phyloP scores from a whole-genome alignment of 352 stramenopile genomes.

The Pythium coloratum region DNA sequence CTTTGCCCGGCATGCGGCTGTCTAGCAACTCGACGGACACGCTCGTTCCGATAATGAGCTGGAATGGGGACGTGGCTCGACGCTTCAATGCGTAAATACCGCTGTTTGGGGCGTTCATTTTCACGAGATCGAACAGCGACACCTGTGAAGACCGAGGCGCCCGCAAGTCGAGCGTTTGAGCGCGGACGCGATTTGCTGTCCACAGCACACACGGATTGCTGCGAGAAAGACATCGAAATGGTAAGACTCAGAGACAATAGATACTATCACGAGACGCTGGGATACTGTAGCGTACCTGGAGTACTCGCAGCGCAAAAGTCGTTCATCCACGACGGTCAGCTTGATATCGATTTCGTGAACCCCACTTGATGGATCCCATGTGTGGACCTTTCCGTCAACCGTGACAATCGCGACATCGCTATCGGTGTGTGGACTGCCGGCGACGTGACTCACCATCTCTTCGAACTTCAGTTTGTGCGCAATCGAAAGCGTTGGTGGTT shows the following conservation, averaged over 20 bases:
- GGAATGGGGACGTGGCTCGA: conserved; percentile 61
- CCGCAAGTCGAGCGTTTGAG: conserved; percentile 55
- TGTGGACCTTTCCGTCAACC: conserved; percentile 43
- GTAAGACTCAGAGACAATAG: background rate
- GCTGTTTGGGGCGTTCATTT: conserved; percentile 33
- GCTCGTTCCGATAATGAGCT: conserved; percentile 65
- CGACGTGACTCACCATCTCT: conserved; percentile 58
- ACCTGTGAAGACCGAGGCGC: conserved; percentile 29
- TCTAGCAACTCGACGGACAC: conserved; percentile 72
- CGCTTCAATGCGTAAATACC: conserved; percentile 72
- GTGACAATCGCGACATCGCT: conserved; percentile 60
- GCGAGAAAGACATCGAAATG: background rate
- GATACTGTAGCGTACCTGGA: conserved; percentile 43
- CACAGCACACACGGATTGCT: conserved; percentile 79
- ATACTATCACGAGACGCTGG: background rate
- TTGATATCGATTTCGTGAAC: conserved; percentile 37
- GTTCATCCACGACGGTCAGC: conserved; percentile 29
- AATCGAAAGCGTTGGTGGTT: conserved; percentile 29
- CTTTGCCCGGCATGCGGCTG: conserved; percentile 56
- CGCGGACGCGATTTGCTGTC: conserved; percentile 41
- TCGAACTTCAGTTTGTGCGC: conserved; percentile 49
- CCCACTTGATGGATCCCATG: conserved; percentile 49
- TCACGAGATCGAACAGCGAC: conserved; percentile 55
- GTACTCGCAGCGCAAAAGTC: conserved; percentile 67
- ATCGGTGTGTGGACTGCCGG: conserved; percentile 62